Evolutionary conservation across 441 rosid genomes (phyloP).

Genomic region (Adansonia grandidieri): DNA sequence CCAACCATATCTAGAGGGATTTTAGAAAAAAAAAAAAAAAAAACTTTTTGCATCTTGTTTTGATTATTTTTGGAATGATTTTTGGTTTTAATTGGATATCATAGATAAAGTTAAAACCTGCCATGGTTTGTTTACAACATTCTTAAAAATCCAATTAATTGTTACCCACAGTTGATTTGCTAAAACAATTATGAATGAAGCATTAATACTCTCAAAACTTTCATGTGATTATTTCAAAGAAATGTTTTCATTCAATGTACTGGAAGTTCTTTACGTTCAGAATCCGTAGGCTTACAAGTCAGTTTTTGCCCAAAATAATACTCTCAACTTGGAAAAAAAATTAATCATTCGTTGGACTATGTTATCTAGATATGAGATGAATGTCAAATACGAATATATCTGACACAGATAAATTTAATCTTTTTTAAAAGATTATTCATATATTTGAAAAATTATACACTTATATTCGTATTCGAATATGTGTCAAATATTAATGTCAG

Average conservation of each 20-base stretch:
- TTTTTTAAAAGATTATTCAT: too few species aligned
- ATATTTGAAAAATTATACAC: too few species aligned
- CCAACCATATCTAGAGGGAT: neutral
- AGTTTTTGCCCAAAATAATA: neutral
- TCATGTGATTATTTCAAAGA: neutral
- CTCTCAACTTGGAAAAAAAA: too few species aligned
- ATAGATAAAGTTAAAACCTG: neutral
- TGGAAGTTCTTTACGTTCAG: neutral
- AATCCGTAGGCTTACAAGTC: neutral
- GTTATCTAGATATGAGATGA: too few species aligned
- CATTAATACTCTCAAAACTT: neutral
- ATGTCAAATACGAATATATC: too few species aligned
- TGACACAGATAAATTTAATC: too few species aligned
- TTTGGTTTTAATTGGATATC: neutral
- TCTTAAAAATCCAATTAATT: neutral
- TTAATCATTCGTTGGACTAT: too few species aligned
- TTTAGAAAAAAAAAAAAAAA: too few species aligned
- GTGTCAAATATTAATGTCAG: too few species aligned
- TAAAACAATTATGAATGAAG: too few species aligned
- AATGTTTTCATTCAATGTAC: neutral
- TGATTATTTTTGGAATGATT: neutral
- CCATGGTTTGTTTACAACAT: neutral
- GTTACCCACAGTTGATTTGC: neutral
- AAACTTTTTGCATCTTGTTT: neutral
- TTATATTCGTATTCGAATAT: too few species aligned